A percentile compares a stretch with the other conserved stretches of the same genome.
phyloP scores from a whole-genome alignment of 768 basidiomycete genomes.

The Tylopilus plumbeoviolaceoides region DNA sequence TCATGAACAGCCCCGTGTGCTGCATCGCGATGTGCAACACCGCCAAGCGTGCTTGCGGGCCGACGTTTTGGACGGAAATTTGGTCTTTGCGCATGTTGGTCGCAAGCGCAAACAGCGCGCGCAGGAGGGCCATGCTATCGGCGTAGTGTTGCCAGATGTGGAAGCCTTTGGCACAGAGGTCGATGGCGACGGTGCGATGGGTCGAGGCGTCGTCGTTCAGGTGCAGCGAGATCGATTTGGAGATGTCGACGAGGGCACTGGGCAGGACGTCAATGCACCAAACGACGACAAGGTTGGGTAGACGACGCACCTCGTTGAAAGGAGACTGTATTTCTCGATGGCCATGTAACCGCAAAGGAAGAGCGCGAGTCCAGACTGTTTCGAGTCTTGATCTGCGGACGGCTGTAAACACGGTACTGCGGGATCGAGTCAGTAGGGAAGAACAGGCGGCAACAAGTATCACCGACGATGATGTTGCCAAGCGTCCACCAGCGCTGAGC shows the following conservation, averaged over 20 bases:
- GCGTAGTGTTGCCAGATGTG: constrained; percentile 92
- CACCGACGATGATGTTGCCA: constrained; percentile 63
- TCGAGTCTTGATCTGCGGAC: constrained; percentile 53
- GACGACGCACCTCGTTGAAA: constrained; percentile 60
- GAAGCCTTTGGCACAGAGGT: constrained; percentile 88
- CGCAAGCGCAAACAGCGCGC: constrained; percentile 77
- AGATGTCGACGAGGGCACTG: constrained; percentile 79
- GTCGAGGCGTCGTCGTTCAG: constrained; percentile 68
- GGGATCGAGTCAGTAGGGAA: constrained; percentile 6
- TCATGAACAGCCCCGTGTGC: constrained; percentile 90
- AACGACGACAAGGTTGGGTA: not conserved
- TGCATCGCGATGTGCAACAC: constrained; percentile 79
- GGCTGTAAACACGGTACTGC: constrained; percentile 63
- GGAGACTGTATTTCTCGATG: constrained; percentile 69
- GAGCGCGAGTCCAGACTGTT: constrained; percentile 62
- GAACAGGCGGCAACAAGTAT: not conserved
- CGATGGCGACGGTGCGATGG: constrained; percentile 74
- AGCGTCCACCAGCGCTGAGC: constrained; percentile 51
- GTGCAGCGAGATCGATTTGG: constrained; percentile 76
- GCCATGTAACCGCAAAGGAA: constrained; percentile 83
- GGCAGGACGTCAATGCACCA: not conserved
- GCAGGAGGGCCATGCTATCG: constrained; percentile 84
- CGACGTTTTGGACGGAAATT: constrained; percentile 62
- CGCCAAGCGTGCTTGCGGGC: constrained; percentile 75
- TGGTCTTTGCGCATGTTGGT: constrained; percentile 70